Percentiles rank a stretch among this genome's conserved stretches.
Conservation (phyloP, 768 basidiomycete species). For the Trametes gibbosa region DNA sequence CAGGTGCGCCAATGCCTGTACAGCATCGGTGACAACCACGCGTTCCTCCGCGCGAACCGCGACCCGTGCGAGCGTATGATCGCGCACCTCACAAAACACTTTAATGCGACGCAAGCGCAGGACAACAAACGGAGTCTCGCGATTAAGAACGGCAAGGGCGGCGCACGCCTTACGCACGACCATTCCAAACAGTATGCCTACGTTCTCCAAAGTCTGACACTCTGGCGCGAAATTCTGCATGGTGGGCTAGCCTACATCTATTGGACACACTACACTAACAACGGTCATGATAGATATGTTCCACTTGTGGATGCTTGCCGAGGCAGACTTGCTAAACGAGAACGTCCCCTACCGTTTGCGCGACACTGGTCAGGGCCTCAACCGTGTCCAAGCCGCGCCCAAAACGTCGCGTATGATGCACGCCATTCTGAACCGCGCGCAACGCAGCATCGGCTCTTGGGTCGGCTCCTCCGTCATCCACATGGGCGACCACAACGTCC, state of each 20-base stretch:
- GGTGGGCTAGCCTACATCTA: constrained; percentile 40
- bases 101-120: constrained; percentile 69
- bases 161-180: constrained; percentile 80
- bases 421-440: constrained; percentile 78
- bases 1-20: constrained; percentile 75
- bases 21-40: constrained; percentile 88
- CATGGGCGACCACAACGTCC: constrained; percentile 86
- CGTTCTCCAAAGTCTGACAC: constrained; percentile 80
- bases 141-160: constrained; percentile 77
- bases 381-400: constrained; percentile 82
- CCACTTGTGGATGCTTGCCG: constrained; percentile 78
- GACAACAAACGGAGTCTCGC: constrained; percentile 67
- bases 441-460: constrained; percentile 78
- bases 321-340: constrained; percentile 79
- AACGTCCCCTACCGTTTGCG: constrained; percentile 73
- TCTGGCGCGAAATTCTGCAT: constrained; percentile 85
- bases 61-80: constrained; percentile 91
- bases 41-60: constrained; percentile 81
- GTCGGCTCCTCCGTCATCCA: constrained; percentile 85
- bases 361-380: constrained; percentile 89
- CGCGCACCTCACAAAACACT: constrained; percentile 66
- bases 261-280: too few species aligned
- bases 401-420: constrained; percentile 93
- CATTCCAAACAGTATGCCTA: constrained; percentile 84
- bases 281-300: constrained; percentile 68